Percentiles rank a stretch among this genome's conserved stretches.
phyloP scores from a whole-genome alignment of 2,329 filamentous ascomycete genomes.

The Colletotrichum incanum region DNA sequence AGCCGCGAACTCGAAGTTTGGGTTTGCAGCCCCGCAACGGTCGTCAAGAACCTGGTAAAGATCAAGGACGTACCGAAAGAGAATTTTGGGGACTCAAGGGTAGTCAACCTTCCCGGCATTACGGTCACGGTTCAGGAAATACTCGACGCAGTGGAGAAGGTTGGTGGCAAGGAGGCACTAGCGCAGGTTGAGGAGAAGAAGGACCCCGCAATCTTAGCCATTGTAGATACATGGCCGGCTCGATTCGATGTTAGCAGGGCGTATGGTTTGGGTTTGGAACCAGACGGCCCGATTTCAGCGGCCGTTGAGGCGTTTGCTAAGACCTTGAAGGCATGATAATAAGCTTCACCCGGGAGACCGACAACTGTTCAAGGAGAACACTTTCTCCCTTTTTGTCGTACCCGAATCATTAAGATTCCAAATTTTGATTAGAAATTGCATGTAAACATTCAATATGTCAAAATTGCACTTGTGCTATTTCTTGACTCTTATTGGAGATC shows the following conservation, averaged over 20 bases:
- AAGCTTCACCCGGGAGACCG: background rate
- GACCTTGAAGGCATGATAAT: slow-evolving; percentile 20
- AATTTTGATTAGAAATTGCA: background rate
- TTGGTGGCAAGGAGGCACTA: slow-evolving; percentile 64
- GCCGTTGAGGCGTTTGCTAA: slow-evolving; percentile 34
- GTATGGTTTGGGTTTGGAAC: slow-evolving; percentile 64
- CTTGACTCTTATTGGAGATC: background rate
- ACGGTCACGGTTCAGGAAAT: slow-evolving; percentile 69
- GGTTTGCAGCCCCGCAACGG: slow-evolving; percentile 63
- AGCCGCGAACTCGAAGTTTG: slow-evolving; percentile 62
- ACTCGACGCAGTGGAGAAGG: slow-evolving; percentile 63
- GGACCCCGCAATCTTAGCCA: slow-evolving; percentile 62
- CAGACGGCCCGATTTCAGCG: slow-evolving; percentile 53
- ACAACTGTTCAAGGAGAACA: background rate
- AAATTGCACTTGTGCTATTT: background rate
- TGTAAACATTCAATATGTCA: background rate
- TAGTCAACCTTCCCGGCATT: slow-evolving; percentile 68
- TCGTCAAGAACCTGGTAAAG: slow-evolving; percentile 62
- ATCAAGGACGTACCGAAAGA: slow-evolving; percentile 59
- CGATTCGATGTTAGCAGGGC: slow-evolving; percentile 68
- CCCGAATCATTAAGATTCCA: background rate
- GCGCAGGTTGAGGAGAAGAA: slow-evolving; percentile 63
- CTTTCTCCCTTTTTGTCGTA: background rate
- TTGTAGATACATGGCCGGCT: slow-evolving; percentile 69
- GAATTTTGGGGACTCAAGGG: slow-evolving; percentile 57